phyloP scores from a whole-genome alignment of 345 rosid genomes.

The Microcos paniculata region DNA sequence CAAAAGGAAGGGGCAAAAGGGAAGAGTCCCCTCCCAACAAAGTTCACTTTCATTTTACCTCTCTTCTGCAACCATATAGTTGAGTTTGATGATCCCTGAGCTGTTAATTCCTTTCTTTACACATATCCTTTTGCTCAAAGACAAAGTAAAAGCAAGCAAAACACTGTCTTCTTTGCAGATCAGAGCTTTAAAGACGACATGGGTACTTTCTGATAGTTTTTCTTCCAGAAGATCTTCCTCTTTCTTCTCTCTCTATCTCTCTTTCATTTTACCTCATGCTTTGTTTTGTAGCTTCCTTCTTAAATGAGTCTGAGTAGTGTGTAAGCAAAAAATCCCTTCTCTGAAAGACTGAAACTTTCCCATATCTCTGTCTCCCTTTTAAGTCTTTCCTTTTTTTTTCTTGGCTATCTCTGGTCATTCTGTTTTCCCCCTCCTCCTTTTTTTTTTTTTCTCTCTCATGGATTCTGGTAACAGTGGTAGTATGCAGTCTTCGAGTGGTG shows the following conservation, averaged over 20 bases:
- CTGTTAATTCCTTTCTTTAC: slow-evolving; percentile 25
- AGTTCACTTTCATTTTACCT: slow-evolving; percentile 1
- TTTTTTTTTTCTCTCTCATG: slow-evolving; percentile 30
- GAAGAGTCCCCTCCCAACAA: not conserved
- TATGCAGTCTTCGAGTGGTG: slow-evolving; percentile 79
- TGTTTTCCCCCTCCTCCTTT: too few species aligned
- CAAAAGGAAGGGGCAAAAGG: not conserved
- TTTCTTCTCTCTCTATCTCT: slow-evolving; percentile 10
- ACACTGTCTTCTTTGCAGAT: slow-evolving; percentile 33
- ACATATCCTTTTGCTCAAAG: slow-evolving; percentile 25
- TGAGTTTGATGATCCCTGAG: slow-evolving; percentile 26
- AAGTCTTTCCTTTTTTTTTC: slow-evolving; percentile 7
- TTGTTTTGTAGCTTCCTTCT: slow-evolving; percentile 25
- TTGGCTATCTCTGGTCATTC: not conserved
- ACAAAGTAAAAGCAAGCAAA: slow-evolving; percentile 19
- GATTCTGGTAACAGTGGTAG: slow-evolving; percentile 86
- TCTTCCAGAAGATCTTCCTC: slow-evolving; percentile 27
- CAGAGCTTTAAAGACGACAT: slow-evolving; percentile 35
- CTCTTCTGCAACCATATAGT: slow-evolving; percentile 17
- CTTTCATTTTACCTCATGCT: slow-evolving; percentile 14
- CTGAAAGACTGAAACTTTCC: slow-evolving; percentile 14
- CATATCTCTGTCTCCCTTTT: slow-evolving; percentile 21
- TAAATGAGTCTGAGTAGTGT: slow-evolving; percentile 20
- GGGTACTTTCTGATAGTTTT: slow-evolving; percentile 36
- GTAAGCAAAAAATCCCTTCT: slow-evolving; percentile 11